A percentile compares a stretch with the other conserved stretches of the same genome.
Evolutionary conservation across 1,284 basidiomycete species (phyloP).

Genomic region (Phellopilus nigrolimitatus): DNA sequence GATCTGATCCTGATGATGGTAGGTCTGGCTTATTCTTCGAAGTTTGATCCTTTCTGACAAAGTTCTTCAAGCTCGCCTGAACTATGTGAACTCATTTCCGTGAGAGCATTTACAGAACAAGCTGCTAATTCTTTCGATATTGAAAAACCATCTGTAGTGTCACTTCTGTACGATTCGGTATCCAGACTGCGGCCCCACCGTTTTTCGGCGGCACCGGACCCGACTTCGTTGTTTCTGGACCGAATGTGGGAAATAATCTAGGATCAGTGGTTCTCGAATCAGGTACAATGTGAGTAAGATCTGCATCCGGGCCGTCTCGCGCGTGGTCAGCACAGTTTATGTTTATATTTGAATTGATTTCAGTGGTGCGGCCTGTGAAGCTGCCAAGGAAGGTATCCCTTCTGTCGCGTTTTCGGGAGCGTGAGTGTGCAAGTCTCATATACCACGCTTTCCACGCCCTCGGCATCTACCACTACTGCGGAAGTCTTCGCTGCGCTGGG

Average conservation of each 20-base stretch:
- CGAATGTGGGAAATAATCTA: slow-evolving; percentile 42
- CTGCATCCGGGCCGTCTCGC: neutral
- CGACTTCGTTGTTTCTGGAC: slow-evolving; percentile 48
- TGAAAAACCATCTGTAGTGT: slow-evolving; percentile 26
- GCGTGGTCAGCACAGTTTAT: neutral
- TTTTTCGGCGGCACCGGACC: slow-evolving; percentile 37
- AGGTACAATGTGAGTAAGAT: slow-evolving; percentile 42
- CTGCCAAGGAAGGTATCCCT: slow-evolving; percentile 42
- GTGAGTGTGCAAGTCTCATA: slow-evolving; percentile 40
- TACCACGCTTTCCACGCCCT: slow-evolving; percentile 38
- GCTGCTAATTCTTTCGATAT: neutral
- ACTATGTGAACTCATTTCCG: slow-evolving; percentile 21
- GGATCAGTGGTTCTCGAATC: slow-evolving; percentile 31
- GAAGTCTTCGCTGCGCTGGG: slow-evolving; percentile 41
- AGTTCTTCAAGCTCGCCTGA: slow-evolving; percentile 9
- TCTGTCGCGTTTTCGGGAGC: slow-evolving; percentile 45
- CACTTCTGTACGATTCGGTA: slow-evolving; percentile 41
- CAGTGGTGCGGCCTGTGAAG: slow-evolving; percentile 46
- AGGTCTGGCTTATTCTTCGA: neutral
- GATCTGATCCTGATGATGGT: slow-evolving; percentile 20
- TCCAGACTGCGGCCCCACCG: slow-evolving; percentile 42
- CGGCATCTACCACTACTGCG: slow-evolving; percentile 34
- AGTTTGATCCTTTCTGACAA: neutral
- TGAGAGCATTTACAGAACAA: neutral
- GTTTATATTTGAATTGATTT: neutral